Percentiles rank a stretch among this genome's conserved stretches.
These are phyloP conservation scores for Lachnellula subtilissima DNA, from an alignment of 2,329 filamentous ascomycete species.

Conservation along the genomic window DNA sequence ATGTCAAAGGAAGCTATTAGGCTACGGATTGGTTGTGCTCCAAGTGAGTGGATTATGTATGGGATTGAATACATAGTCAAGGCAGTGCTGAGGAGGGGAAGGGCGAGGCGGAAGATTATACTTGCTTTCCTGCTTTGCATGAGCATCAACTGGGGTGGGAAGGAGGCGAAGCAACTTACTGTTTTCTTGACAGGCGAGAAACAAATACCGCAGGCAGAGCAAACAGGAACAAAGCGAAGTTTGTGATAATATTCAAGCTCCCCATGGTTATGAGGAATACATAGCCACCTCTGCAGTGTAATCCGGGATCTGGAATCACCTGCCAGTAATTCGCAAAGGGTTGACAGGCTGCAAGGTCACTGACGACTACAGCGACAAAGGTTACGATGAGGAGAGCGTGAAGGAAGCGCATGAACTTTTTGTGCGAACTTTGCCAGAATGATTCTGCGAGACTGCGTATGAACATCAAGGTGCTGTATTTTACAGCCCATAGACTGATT, in stretches of 20 bases:
- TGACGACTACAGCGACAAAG: constrained; percentile 72
- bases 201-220: constrained; percentile 81
- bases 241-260: constrained; percentile 78
- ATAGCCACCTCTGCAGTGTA: constrained; percentile 77
- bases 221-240: constrained; percentile 78
- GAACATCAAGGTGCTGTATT: constrained; percentile 84
- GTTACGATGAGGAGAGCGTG: constrained; percentile 70
- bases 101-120: constrained; percentile 74
- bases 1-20: constrained; percentile 86
- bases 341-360: constrained; percentile 75
- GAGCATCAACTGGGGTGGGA: not conserved
- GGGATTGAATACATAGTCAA: constrained; percentile 76
- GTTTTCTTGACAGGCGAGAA: constrained; percentile 65
- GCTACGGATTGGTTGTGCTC: constrained; percentile 78
- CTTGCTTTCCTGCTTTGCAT: constrained; percentile 59
- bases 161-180: constrained; percentile 11
- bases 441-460: constrained; percentile 76
- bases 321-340: constrained; percentile 73
- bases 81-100: constrained; percentile 73
- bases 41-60: constrained; percentile 61
- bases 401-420: constrained; percentile 64
- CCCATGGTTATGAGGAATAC: constrained; percentile 84
- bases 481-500: constrained; percentile 79
- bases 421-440: constrained; percentile 74
- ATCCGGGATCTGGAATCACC: constrained; percentile 75